Conservation (phyloP, 441 rosid genomes). For the Gossypium davidsonii region DNA sequence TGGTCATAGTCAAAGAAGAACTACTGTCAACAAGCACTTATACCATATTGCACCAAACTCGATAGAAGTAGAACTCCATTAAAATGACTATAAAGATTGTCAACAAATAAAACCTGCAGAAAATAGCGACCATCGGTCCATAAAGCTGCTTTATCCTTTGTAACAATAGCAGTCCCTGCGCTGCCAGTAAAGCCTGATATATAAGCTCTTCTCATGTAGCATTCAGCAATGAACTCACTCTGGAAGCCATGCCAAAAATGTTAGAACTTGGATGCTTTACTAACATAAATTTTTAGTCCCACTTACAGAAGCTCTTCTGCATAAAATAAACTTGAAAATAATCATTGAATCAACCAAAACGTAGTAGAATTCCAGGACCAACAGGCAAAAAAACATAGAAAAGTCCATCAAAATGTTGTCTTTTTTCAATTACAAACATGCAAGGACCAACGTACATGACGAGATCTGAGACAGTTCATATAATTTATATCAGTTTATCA, state of each 20-base stretch:
- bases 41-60: background rate
- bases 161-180: constrained; percentile 87
- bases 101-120: constrained; percentile 55
- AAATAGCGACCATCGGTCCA: constrained; percentile 99
- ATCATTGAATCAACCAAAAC: background rate
- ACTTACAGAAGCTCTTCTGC: background rate
- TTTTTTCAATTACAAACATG: background rate
- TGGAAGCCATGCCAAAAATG: constrained; percentile 23
- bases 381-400: background rate
- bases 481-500: background rate
- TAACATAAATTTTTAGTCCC: background rate
- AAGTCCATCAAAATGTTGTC: background rate
- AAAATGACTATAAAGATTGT: background rate
- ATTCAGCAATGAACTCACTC: constrained; percentile 97
- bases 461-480: background rate
- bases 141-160: constrained; percentile 85
- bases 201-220: constrained; percentile 75
- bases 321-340: background rate
- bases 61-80: background rate
- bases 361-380: background rate
- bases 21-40: background rate
- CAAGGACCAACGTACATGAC: background rate
- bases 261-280: background rate
- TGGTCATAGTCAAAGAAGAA: background rate
- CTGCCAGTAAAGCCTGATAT: constrained; percentile 91